Base-by-base conservation (phyloP, 768 basidiomycete species). In the Fomitopsis serialis region DNA sequence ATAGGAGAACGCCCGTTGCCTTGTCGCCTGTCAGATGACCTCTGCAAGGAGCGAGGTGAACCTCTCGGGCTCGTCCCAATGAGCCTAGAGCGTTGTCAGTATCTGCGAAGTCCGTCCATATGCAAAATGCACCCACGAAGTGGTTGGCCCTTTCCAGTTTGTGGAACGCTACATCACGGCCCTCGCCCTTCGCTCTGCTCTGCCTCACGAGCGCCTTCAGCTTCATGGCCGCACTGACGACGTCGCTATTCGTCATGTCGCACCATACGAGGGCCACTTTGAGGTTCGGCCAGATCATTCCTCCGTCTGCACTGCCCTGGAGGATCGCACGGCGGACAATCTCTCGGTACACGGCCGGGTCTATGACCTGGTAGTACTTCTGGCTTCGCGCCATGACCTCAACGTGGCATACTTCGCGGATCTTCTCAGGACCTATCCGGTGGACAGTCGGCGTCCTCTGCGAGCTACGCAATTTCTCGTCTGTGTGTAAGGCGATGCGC, bases 201-300 rank as follows among this genome's bases (percentile, higher is more conserved):
- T 29, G 5, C 42, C 29, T 45, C 17, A 27, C 42, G 5, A 44
- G 32, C 9, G 42, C 25, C 15, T 29, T 52, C 3, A 45, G 8
- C 17, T 25, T 27, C 23, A 21, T 27, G 2, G 42, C 43, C 13
- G 42, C 51, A 17, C 21, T 22, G 7, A 52, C 51, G 4, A 12
- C 22, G 32, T 45, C 43, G 17, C 42, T 24, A 13, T 25, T 44
- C 11, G 42, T 17, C 51, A 52, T 52, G 24, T 52, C 51, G 21
- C 42, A 52, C 51, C 51, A 52, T 9, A 47, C 52, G 17, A 53
- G 15, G 4, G 8, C 12, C n/a, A 53, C 35, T 34, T 32, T 46
- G 12, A 53, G 34, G 23, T 13, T 24, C 13, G 52, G 44, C 52
- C 44, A 53, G 35, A 53, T 27, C 2, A 23, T 25, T 11, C 24